Conservation (phyloP, 192 early-diverging fungal species). For the Coemansia sp. region DNA sequence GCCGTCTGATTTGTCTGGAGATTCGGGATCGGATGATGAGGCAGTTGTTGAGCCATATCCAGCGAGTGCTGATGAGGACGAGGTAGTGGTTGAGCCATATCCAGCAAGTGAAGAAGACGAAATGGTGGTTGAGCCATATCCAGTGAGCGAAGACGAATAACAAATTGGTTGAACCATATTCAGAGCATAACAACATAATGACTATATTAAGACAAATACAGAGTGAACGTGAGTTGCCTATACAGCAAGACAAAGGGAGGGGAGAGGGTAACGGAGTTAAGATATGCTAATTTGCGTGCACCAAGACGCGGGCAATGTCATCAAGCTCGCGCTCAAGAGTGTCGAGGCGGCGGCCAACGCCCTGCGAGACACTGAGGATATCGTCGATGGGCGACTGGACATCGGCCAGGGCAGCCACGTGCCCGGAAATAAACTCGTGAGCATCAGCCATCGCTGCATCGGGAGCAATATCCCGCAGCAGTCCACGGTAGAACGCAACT, state of each 20-base stretch:
- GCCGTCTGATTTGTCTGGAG: not conserved
- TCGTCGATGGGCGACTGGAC: constrained; percentile 46
- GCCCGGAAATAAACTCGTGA: constrained; percentile 20
- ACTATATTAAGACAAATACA: no score
- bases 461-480: constrained; percentile 36
- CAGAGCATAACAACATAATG: not conserved
- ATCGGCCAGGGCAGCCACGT: constrained; percentile 34
- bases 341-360: constrained; percentile 49
- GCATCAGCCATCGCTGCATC: constrained; percentile 17
- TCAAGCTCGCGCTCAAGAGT: constrained; percentile 50
- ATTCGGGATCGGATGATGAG: not conserved
- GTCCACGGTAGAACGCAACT: constrained; percentile 37
- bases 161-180: not conserved
- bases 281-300: constrained; percentile 32
- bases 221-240: no score
- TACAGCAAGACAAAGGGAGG: no score
- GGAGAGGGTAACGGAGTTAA: no score
- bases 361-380: constrained; percentile 47
- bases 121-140: not conserved
- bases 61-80: not conserved
- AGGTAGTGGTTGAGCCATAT: not conserved
- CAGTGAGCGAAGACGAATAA: not conserved
- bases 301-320: constrained; percentile 45
- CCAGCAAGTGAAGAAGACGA: not conserved
- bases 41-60: constrained; percentile 5